Evolutionary conservation across 2,329 filamentous ascomycete species (phyloP).

Genomic region (Penicillium decumbens): DNA sequence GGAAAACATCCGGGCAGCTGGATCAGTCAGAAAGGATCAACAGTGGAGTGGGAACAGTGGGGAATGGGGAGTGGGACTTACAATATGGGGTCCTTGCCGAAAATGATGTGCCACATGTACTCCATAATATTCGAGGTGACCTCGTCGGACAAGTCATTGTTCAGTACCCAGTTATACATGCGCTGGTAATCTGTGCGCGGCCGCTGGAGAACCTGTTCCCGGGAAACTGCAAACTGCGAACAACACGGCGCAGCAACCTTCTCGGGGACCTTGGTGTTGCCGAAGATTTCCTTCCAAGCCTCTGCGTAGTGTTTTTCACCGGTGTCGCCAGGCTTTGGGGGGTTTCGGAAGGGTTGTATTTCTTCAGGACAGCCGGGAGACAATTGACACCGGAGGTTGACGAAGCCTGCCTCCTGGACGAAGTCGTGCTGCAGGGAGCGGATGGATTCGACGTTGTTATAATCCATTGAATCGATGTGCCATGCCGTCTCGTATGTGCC

Average conservation of each 20-base stretch:
- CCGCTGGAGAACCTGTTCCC: conserved; percentile 47
- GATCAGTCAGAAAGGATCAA: conserved; percentile 3
- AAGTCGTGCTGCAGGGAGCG: conserved; percentile 48
- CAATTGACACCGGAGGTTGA: conserved; percentile 53
- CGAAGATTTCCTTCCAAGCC: conserved; percentile 23
- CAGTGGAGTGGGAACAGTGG: background rate
- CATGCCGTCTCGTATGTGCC: conserved; percentile 43
- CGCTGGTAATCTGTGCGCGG: conserved; percentile 50
- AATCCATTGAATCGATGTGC: conserved; percentile 56
- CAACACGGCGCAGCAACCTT: conserved; percentile 55
- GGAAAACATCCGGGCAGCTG: conserved; percentile 24
- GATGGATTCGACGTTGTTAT: conserved; percentile 52
- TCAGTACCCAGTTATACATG: conserved; percentile 55
- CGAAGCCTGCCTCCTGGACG: conserved; percentile 52
- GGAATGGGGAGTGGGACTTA: conserved; percentile 17
- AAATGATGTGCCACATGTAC: conserved; percentile 60
- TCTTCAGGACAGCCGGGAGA: conserved; percentile 33
- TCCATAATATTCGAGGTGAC: conserved; percentile 57
- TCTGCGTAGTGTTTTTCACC: conserved; percentile 31
- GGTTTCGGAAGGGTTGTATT: conserved; percentile 23
- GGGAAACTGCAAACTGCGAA: conserved; percentile 59
- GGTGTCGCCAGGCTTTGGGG: conserved; percentile 20
- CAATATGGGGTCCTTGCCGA: conserved; percentile 36
- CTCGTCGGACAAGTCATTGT: conserved; percentile 50
- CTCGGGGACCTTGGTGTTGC: conserved; percentile 39